Evolutionary conservation across 2,329 filamentous ascomycete species (phyloP).

Genomic region (Leptographium procerum): DNA sequence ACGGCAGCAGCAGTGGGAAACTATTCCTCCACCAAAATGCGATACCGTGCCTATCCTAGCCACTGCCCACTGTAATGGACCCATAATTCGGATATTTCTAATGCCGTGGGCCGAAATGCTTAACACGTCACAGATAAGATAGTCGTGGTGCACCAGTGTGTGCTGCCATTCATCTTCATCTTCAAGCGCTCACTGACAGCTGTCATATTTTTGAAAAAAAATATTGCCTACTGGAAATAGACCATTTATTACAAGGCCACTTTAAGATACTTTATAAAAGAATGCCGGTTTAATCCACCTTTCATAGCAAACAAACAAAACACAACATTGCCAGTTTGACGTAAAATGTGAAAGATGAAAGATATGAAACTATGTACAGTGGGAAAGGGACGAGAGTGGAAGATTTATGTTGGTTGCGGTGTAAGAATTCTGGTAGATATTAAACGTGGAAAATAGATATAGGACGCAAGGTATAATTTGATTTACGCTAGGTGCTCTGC

Average conservation of each 20-base stretch:
- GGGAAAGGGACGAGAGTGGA: not conserved
- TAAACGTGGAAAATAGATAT: not conserved
- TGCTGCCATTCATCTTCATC: not conserved
- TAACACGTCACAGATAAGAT: conserved; percentile 6
- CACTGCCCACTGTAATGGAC: not conserved
- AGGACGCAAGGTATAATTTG: not conserved
- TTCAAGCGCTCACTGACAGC: too few relatives aligned
- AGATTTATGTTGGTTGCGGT: not conserved
- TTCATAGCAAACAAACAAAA: not conserved
- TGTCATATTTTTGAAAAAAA: too few relatives aligned
- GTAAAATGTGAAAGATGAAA: not conserved
- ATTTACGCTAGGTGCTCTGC: not conserved
- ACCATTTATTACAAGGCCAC: too few relatives aligned
- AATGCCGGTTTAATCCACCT: not conserved
- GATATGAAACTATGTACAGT: not conserved
- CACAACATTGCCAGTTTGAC: not conserved
- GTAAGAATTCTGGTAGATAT: not conserved
- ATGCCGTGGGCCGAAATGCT: not conserved
- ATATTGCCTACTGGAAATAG: too few relatives aligned
- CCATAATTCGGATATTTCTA: conserved; percentile 1
- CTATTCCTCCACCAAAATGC: conserved; percentile 2
- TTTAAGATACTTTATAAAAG: too few relatives aligned
- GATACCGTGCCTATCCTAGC: not conserved
- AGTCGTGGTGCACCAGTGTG: not conserved
- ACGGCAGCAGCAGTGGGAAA: conserved; percentile 2